These are phyloP conservation scores for Aspergillus tubingensis DNA, from an alignment of 2,329 filamentous ascomycete genomes.

Conservation along the genomic window DNA sequence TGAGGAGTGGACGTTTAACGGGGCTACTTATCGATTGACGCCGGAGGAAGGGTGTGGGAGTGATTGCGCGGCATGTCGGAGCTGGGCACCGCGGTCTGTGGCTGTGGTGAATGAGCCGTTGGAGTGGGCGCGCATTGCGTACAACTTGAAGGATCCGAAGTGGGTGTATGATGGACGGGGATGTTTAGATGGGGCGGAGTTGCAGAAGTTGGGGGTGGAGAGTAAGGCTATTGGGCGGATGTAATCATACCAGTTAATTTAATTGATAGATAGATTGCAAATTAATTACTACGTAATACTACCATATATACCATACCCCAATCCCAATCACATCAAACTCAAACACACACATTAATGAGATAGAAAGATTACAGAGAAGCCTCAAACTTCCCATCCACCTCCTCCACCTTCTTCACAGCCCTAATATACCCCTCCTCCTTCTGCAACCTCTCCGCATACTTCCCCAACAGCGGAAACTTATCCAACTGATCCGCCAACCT, in stretches of 20 bases:
- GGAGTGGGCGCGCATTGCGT: constrained; percentile 51
- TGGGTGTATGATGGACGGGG: constrained; percentile 54
- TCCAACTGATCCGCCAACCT: constrained; percentile 32
- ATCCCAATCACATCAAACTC: neutral
- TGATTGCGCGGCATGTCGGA: constrained; percentile 31
- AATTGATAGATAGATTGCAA: too few species aligned
- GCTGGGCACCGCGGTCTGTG: constrained; percentile 14
- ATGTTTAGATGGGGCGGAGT: constrained; percentile 35
- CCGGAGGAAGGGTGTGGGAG: constrained; percentile 28
- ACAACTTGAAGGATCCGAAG: constrained; percentile 49
- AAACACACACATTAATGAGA: neutral
- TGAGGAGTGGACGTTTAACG: constrained; percentile 28
- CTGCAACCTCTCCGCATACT: constrained; percentile 41
- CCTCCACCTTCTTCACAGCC: constrained; percentile 44
- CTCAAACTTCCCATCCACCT: constrained; percentile 41
- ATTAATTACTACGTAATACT: too few species aligned
- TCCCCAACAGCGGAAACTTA: constrained; percentile 41
- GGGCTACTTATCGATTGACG: constrained; percentile 23
- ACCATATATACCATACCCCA: neutral
- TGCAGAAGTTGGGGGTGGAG: constrained; percentile 40
- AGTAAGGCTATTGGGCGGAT: constrained; percentile 37
- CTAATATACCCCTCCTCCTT: constrained; percentile 41
- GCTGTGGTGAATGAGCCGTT: constrained; percentile 31
- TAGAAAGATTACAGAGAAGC: constrained; percentile 28
- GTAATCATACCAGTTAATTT: neutral